Evolutionary conservation across 2,329 filamentous ascomycete species (phyloP), one percentile per base, ranked within the genome.

Genomic region (Coleophoma cylindrospora): DNA sequence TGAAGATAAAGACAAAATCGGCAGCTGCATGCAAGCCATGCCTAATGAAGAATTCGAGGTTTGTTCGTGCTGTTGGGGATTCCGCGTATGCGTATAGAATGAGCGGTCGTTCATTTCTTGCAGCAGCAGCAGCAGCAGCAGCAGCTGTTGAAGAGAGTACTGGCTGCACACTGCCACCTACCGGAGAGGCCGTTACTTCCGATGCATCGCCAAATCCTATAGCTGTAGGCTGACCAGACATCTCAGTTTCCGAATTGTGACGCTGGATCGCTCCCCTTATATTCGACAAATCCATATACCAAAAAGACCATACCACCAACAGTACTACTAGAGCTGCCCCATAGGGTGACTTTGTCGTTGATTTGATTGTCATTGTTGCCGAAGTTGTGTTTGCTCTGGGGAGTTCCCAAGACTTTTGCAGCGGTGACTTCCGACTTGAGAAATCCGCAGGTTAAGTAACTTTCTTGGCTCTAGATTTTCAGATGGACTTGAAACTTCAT

Each of bases 21-120:
- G 62, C 61, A 4, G 52, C 52, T 14, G 37, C 57, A 33, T 65
- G 61, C n/a, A 64, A 49, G 19, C 52, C 61, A 50, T 64, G 61
- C 3, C 51, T 49, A 33, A 64, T 49, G 41, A 63, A 65, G 53
- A 61, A 65, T 19, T 59, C 36, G 41, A 64, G 46, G 45, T 64
- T 65, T 14, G 45, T 38, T 14, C 57, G 55, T 12, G 62, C 56
- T 17, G 48, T 44, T 15, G 54, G 45, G 3, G 60, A 57, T 37
- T 62, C 57, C 33, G 56, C 64, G 48, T 63, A 59, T 22, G 60
- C 61, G 48, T 64, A 64, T 11, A 64, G 44, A 15, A 65, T 55
- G 4, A 60, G 54, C 3, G 62, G 59, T 7, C 53, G 47, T 33
- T 61, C 49, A 17, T 17, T 21, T 43, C 32, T 19, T 17, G 37